Evolutionary conservation across 2,329 filamentous ascomycete species (phyloP).

Genomic region (Plectosphaerella cucumerina): DNA sequence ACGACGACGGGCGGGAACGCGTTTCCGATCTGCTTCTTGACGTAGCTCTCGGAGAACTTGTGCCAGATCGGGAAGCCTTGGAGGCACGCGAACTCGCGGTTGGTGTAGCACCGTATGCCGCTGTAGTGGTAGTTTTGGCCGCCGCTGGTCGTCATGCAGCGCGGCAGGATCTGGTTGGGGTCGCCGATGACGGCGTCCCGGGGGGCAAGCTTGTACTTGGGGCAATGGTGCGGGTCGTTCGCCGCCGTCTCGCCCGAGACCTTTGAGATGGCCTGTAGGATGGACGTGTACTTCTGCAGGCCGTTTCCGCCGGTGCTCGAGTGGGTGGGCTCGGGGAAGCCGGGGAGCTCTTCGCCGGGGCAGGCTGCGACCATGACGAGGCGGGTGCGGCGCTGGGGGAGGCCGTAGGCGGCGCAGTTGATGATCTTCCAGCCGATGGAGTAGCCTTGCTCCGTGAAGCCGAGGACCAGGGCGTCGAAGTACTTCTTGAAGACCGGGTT

Average conservation of each 20-base stretch:
- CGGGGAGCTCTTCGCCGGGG: conserved; percentile 66
- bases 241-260: conserved; percentile 35
- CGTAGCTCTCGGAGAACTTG: conserved; percentile 43
- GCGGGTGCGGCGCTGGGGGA: conserved; percentile 44
- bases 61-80: conserved; percentile 66
- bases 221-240: not conserved
- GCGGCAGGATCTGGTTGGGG: conserved; percentile 40
- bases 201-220: conserved; percentile 10
- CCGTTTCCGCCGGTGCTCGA: conserved; percentile 26
- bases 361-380: conserved; percentile 56
- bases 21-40: conserved; percentile 70
- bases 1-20: conserved; percentile 66
- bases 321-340: conserved; percentile 62
- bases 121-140: conserved; percentile 61
- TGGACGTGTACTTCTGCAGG: conserved; percentile 37
- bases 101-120: conserved; percentile 59
- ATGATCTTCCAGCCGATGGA: conserved; percentile 66
- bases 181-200: conserved; percentile 22
- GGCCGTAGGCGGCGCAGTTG: conserved; percentile 44
- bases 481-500: conserved; percentile 46
- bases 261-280: conserved; percentile 33
- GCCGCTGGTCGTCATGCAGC: conserved; percentile 63
- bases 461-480: conserved; percentile 56
- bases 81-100: conserved; percentile 63
- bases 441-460: conserved; percentile 63